Percentiles rank a stretch among this genome's conserved stretches.
Evolutionary conservation across 1,139 yeast species (phyloP).

Genomic region (Meyerozyma athensensis): DNA sequence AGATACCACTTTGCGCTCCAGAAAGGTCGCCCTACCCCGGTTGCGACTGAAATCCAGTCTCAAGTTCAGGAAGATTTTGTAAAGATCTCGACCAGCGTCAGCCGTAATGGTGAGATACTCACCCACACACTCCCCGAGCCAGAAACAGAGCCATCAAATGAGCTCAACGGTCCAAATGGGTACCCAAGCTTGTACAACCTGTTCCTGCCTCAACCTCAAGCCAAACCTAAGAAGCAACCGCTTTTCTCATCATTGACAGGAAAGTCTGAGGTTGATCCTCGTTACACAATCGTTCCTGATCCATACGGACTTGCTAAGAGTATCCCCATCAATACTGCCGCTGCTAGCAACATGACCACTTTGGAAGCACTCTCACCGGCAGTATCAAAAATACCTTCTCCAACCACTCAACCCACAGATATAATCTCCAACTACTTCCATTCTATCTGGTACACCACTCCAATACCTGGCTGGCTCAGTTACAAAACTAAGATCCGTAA

Average conservation of each 20-base stretch:
- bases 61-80: slow-evolving; percentile 53
- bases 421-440: slow-evolving; percentile 70
- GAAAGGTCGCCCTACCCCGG: slow-evolving; percentile 9
- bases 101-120: slow-evolving; percentile 59
- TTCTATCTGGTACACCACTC: slow-evolving; percentile 82
- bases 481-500: slow-evolving; percentile 34
- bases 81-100: slow-evolving; percentile 57
- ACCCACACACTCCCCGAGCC: slow-evolving; percentile 35
- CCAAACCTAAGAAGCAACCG: slow-evolving; percentile 44
- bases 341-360: slow-evolving; percentile 27
- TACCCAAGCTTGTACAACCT: slow-evolving; percentile 17
- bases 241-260: slow-evolving; percentile 64
- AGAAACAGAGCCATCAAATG: slow-evolving; percentile 17
- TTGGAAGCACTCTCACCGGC: slow-evolving; percentile 50
- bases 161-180: slow-evolving; percentile 9
- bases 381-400: slow-evolving; percentile 45
- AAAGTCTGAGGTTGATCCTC: slow-evolving; percentile 63
- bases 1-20: slow-evolving; percentile 34
- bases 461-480: slow-evolving; percentile 77
- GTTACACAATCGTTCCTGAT: slow-evolving; percentile 56
- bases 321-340: slow-evolving; percentile 43
- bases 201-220: slow-evolving; percentile 19
- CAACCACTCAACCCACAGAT: slow-evolving; percentile 61
- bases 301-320: slow-evolving; percentile 56
- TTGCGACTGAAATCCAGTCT: slow-evolving; percentile 26